Evolutionary conservation across 805 yeast genomes (phyloP), one percentile per base, ranked within the genome.

Genomic region (Saturnispora gosingensis): DNA sequence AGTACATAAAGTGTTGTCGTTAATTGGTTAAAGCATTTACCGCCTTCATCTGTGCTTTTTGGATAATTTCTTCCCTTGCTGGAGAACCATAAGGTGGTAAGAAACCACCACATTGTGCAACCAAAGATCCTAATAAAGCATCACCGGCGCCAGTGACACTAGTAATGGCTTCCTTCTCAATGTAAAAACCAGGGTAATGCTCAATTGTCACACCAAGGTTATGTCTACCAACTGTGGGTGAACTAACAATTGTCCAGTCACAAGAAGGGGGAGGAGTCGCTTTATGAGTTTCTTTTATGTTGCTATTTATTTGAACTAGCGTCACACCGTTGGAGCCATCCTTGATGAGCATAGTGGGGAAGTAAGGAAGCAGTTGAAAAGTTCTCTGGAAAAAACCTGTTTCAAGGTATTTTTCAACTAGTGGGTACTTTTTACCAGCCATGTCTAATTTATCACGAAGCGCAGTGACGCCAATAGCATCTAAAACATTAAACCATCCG

Each of bases 141-240:
- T 88, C 96, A 10, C 96, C 97, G 0, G 95, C 95, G 2, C 96
- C 97, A 9, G 91, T 87, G 32, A 85, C 95, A 57, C 82, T 86
- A 28, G 66, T 67, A 11, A 84, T 73, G 0, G 64, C 61, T 3
- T 70, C 61, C 42, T 65, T 67, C 1, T 68, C 65, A 3, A 75
- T 67, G 1, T 30, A 35, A 4, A 45, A 24, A 4, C 61, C 61
- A 0, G 77, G 74, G 62, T 75, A 83, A 61, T 85, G 83, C 58
- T 85, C 86, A 20, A 87, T 69, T 7, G 80, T 69, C 4, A 84
- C 72, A 4, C 88, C 88, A 48, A 74, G 53, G 27, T 49, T 55
- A 48, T 61, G 59, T 43, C 65, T 51, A 13, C 67, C 68, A 27
- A 54, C 54, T 18, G 54, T 28, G 18, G 46, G 11, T 3, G 35